Evolutionary conservation across 768 basidiomycete species (phyloP).

Genomic region (Phanerodontia chrysosporium): DNA sequence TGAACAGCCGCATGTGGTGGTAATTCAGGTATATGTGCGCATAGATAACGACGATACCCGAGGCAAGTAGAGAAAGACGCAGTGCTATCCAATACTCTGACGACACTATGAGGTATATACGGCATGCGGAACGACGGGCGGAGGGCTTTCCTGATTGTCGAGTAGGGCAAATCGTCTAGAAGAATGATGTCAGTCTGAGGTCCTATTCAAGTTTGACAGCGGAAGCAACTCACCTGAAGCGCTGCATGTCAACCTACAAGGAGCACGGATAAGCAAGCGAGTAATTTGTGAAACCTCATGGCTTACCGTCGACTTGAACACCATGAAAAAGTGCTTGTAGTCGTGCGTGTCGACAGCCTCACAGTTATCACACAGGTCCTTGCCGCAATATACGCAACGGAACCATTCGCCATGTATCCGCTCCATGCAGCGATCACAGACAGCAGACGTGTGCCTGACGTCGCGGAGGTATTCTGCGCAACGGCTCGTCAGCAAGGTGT

Average conservation of each 20-base stretch:
- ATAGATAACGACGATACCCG: background rate
- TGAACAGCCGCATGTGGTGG: background rate
- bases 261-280: conserved; percentile 1
- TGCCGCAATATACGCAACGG: conserved; percentile 82
- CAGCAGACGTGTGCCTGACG: conserved; percentile 59
- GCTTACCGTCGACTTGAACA: conserved; percentile 78
- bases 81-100: background rate
- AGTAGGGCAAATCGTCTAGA: conserved; percentile 11
- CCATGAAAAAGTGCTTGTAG: conserved; percentile 77
- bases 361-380: conserved; percentile 84
- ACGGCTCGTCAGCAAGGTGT: background rate
- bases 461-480: conserved; percentile 56
- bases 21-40: background rate
- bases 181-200: background rate
- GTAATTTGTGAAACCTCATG: background rate
- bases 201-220: background rate
- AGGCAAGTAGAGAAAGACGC: background rate
- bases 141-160: background rate
- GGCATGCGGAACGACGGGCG: conserved; percentile 8
- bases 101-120: conserved; percentile 3
- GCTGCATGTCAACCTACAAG: conserved; percentile 67
- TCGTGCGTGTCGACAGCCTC: conserved; percentile 81
- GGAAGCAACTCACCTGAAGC: conserved; percentile 35
- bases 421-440: conserved; percentile 85
- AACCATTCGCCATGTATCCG: conserved; percentile 87